Base-by-base conservation (phyloP, 2,329 filamentous ascomycete species). In the Anisogramma anomala region DNA sequence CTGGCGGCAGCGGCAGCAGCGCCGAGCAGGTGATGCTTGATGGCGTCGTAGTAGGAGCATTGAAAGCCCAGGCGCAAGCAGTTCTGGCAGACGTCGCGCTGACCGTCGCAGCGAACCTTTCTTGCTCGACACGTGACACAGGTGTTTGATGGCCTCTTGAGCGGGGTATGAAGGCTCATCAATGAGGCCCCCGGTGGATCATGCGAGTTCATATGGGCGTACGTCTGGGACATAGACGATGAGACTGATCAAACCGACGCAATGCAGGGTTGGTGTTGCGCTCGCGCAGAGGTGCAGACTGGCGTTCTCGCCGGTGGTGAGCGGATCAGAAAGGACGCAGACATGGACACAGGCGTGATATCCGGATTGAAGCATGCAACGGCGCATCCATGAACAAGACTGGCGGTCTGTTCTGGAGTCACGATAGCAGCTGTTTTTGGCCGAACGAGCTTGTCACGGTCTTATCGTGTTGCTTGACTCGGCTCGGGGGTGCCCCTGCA, bases 81-180 rank as follows among this genome's bases (percentile, higher is more conserved):
- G 56, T 74, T 75, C 57, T 68, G 67, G 55, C 72, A 77, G 44
- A 70, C 58, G 36, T 67, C 62, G 30, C 67, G 67, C 10, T 65
- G 61, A 26, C 71, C 69, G 51, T 75, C 70, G 58, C 72, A 77
- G 35, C 72, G 70, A 15, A 77, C 72, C 56, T 77, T 76, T 52
- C 72, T 43, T 17, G 42, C 45, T 20, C 45, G 45, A 36, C 45
- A 48, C 27, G 45, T 48, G 33, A 48, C 45, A 39, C 45, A 48
- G 27, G 45, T 48, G 39, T 48, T 45, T 31, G 45, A 48, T 6
- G 42, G 39, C 33, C 42, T 45, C 39, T 48, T 48, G 19, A 42
- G 39, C 36, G 45, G 42, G 17, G 33, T 48, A 34, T 36, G 37
- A 27, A 42, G 39, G 45, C 39, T 45, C 45, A 48, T 45, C 41